Base-by-base conservation (phyloP, 768 basidiomycete genomes). In the Suillus brevipes region DNA sequence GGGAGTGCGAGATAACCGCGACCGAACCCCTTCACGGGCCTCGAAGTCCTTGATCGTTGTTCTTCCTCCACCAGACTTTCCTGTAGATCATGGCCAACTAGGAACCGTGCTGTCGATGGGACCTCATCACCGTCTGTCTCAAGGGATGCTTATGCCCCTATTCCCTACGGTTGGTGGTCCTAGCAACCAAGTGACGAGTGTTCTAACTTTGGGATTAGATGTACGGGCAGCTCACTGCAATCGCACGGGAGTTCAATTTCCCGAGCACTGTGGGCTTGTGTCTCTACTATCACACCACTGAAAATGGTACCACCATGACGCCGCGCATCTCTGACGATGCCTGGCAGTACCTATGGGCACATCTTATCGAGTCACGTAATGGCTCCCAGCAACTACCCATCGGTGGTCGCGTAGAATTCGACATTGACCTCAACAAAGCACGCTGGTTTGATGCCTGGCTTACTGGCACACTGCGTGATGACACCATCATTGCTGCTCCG, bases 321-420 rank as follows among this genome's bases (percentile, higher is more conserved):
- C 91, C 92, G 31, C 85, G 92, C 23, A 85, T 94, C 61, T 88
- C 90, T 8, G 91, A 93, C 62, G 91, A 91, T 63, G 83, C 84
- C 10, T 95, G 93, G 93, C 82, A 83, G 61, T 76, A 86, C 38
- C 79, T 94, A 2, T 94, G 91, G 89, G 78, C 77, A 45, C 85
- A 88, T 71, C 78, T 86, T 65, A 81, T 87, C 50, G 85, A 88
- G 38, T 67, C 81, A 45, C 75, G 78, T 28, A 67, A 72, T 50
- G 66, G 79, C 65, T 68, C 72, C 31, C 73, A 74, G 28, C 81
- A 79, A 60, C 71, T 84, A 23, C 88, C 91, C 0, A 88, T 96
- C 64, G 82, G 85, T 52, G 95, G 92, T 6, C 87, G 84, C 36
- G 83, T 97, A 36, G 94, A 96, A 76, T 95, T 96, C 73, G 94